These are phyloP conservation scores for Ceratocystis destructans DNA, from an alignment of 2,329 filamentous ascomycete genomes.

Conservation along the genomic window DNA sequence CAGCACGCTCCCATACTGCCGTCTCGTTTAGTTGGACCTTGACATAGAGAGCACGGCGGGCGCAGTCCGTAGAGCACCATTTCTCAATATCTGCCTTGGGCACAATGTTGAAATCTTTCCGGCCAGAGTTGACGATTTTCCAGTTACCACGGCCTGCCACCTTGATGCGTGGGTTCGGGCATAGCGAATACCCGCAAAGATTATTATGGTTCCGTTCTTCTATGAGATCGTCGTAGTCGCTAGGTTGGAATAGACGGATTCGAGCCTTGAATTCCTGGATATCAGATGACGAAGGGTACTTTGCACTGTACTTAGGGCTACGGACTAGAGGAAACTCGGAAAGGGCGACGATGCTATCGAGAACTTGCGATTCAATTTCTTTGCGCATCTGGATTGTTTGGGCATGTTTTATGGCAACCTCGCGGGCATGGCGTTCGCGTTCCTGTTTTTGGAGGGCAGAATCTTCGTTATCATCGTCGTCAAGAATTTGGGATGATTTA, in stretches of 20 bases:
- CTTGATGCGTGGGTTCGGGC: slow-evolving; percentile 47
- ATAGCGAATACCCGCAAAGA: slow-evolving; percentile 74
- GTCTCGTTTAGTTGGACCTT: slow-evolving; percentile 78
- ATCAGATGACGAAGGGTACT: slow-evolving; percentile 44
- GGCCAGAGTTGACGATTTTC: slow-evolving; percentile 45
- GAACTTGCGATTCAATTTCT: slow-evolving; percentile 59
- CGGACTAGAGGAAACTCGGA: slow-evolving; percentile 41
- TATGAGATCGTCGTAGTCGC: slow-evolving; percentile 79
- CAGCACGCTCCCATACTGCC: slow-evolving; percentile 69
- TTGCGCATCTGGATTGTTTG: slow-evolving; percentile 70
- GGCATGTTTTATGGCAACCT: slow-evolving; percentile 70
- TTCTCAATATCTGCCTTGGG: slow-evolving; percentile 59
- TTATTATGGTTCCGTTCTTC: slow-evolving; percentile 75
- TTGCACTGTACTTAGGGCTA: slow-evolving; percentile 28
- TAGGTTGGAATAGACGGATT: slow-evolving; percentile 64
- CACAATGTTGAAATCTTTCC: slow-evolving; percentile 51
- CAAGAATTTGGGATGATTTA: slow-evolving; percentile 36
- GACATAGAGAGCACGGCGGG: slow-evolving; percentile 66
- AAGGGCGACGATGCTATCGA: slow-evolving; percentile 57
- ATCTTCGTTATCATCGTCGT: slow-evolving; percentile 19
- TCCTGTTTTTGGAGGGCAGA: background rate
- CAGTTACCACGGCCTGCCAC: slow-evolving; percentile 48
- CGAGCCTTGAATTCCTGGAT: slow-evolving; percentile 49
- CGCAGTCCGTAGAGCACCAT: slow-evolving; percentile 77
- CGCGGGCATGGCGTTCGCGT: slow-evolving; percentile 31